Conservation (phyloP, 73 alveolate species). For the Urostyla sp. region DNA sequence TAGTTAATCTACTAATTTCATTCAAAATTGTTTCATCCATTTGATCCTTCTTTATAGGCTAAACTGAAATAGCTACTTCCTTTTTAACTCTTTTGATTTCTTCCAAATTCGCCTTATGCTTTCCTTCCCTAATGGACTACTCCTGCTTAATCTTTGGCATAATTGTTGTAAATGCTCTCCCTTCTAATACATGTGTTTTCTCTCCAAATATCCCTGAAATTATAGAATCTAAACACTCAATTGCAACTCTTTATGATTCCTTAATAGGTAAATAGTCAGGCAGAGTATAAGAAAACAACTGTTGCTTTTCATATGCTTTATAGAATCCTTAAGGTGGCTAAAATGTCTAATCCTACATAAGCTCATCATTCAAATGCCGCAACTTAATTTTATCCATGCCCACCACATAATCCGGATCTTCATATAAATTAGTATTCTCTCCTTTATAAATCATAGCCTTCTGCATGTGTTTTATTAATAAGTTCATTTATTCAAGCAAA, state of each 20-base stretch:
- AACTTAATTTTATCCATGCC: conserved; percentile 9
- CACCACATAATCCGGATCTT: conserved; percentile 40
- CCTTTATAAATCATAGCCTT: conserved; percentile 34
- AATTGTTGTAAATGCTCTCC: conserved; percentile 32
- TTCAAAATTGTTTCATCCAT: not conserved
- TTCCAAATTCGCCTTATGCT: conserved; percentile 31
- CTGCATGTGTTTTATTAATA: conserved; percentile 17
- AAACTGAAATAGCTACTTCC: not conserved
- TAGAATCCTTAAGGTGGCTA: conserved; percentile 24
- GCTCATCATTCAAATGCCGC: not conserved
- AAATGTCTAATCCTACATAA: not conserved
- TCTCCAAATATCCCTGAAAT: conserved; percentile 35
- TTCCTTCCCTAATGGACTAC: conserved; percentile 19
- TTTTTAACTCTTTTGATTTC: conserved; percentile 11
- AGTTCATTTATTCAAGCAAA: not conserved
- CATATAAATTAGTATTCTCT: conserved; percentile 33
- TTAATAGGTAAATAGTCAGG: conserved; percentile 34
- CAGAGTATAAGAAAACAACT: conserved; percentile 16
- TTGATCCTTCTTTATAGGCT: not conserved
- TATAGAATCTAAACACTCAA: conserved; percentile 19
- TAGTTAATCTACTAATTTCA: not conserved
- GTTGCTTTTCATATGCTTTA: conserved; percentile 34
- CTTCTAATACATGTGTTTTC: conserved; percentile 28
- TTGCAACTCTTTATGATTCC: conserved; percentile 27
- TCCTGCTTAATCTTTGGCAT: conserved; percentile 35